Base-by-base conservation (phyloP, 306 rosid species). In the Cicer yamashitae region DNA sequence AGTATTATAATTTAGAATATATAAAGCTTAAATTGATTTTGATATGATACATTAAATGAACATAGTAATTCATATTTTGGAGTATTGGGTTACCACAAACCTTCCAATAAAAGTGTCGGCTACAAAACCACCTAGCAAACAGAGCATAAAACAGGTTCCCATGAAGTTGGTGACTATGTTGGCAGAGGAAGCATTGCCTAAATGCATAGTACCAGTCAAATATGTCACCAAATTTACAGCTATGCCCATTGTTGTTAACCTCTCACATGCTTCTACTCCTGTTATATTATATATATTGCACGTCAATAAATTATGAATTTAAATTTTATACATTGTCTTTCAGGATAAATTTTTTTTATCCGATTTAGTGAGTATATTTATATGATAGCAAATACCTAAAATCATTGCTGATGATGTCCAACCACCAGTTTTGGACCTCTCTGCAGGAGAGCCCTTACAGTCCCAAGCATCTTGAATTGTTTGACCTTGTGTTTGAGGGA, bases 41-140 rank as follows among this genome's bases (percentile, higher is more conserved):
- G 7, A 46, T 5, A n/a, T 46, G 3, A 46, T 46, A 46, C 14
- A 46, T 0, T 47, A 11, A 47, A 46, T 46, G 12, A 10, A 22
- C 2, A 56, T 5, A 22, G 63, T 51, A 17, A 50, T 4, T 40
- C 6, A 60, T 47, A 7, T 60, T 63, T 1, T n/a, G 1, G 40
- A 61, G 18, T 37, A 0, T 37, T 14, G 6, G 6, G 25, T 40
- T 54, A 20, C 48, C 7, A 70, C 63, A 63, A 44, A 89, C 96
- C 98, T 85, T 71, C 96, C 98, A 14, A 94, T 90, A 56, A 94
- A 94, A 18, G 98, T 86, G 77, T 94, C 98, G 13, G 98, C 98
- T 0, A 94, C n/a, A 79, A 94, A 94, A 12, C 98, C 98, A 54
- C 98, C 98, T n/a, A 94, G 81, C 57, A 94, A 79, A 72, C 91